A percentile compares a stretch with the other conserved stretches of the same genome.
Conservation (phyloP, 2,329 filamentous ascomycete genomes). For the Chaetomium sp. region DNA sequence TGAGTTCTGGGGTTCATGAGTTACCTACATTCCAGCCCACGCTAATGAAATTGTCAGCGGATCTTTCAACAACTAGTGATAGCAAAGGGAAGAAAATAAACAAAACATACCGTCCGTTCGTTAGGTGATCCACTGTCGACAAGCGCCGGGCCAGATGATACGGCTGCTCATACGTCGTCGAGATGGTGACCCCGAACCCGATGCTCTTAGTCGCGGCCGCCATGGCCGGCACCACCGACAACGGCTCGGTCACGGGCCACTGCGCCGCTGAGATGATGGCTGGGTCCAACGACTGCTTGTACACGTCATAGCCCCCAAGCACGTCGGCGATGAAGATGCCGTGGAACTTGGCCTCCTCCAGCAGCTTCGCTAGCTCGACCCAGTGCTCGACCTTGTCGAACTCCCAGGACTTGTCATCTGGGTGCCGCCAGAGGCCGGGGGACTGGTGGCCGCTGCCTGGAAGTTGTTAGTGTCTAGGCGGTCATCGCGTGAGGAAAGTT, state of each 20-base stretch:
- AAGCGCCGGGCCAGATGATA: constrained; percentile 1
- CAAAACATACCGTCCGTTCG: neutral
- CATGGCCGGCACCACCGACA: constrained; percentile 1
- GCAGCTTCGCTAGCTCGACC: neutral
- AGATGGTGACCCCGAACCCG: neutral
- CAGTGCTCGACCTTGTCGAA: constrained; percentile 1
- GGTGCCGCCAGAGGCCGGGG: neutral
- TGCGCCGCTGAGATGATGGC: neutral
- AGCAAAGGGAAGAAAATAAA: neutral
- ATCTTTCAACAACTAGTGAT: too few relatives aligned
- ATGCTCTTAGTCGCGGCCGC: neutral
- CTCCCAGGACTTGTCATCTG: neutral
- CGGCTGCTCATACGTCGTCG: constrained; percentile 1
- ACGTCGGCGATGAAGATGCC: constrained; percentile 4
- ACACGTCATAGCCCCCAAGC: neutral
- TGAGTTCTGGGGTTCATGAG: too few relatives aligned
- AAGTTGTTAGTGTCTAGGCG: neutral
- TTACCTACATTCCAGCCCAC: constrained; percentile 1
- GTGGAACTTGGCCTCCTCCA: constrained; percentile 1
- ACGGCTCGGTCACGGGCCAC: neutral
- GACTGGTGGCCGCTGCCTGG: constrained; percentile 3
- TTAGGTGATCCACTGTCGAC: neutral
- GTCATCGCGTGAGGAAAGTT: neutral
- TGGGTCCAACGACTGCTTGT: neutral
- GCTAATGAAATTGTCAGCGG: neutral